These are phyloP conservation scores for Metarhizium anisopliae DNA, from an alignment of 2,329 filamentous ascomycete species.

Conservation along the genomic window DNA sequence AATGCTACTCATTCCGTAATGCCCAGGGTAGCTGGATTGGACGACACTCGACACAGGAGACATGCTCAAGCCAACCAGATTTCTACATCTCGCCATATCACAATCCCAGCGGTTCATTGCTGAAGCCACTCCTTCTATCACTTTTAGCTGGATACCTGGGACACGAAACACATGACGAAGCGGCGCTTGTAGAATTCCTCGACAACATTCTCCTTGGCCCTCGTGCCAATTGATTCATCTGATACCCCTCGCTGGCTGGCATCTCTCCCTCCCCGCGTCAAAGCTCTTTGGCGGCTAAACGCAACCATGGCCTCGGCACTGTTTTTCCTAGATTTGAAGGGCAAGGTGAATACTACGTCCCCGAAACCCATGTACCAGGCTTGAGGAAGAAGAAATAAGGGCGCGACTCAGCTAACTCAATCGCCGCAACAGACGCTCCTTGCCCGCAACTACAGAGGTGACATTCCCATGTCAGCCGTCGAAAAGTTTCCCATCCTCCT, in stretches of 20 bases:
- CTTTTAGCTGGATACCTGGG: not conserved
- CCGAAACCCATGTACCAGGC: not conserved
- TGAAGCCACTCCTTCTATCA: not conserved
- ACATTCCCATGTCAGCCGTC: conserved; percentile 98
- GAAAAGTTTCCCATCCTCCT: conserved; percentile 95
- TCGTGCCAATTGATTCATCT: conserved; percentile 16
- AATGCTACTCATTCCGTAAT: too few species aligned
- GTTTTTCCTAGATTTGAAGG: conserved; percentile 99
- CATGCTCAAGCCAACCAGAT: not conserved
- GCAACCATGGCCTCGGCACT: conserved; percentile 83
- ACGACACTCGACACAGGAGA: not conserved
- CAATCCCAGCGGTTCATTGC: not conserved
- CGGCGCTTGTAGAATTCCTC: not conserved
- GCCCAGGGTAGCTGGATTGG: too few species aligned
- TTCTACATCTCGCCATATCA: not conserved
- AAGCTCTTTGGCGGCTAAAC: not conserved
- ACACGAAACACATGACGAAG: conserved; percentile 3
- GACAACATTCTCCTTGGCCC: conserved; percentile 11
- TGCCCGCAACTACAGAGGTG: conserved; percentile 95
- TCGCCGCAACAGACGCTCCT: conserved; percentile 69
- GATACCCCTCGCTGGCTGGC: not conserved
- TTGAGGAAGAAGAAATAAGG: not conserved
- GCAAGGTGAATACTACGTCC: conserved; percentile 59
- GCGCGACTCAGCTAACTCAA: conserved; percentile 1
- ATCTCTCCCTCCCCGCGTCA: not conserved